These are phyloP conservation scores for Piper longum DNA, from an alignment of 164 flowering plant species.

Conservation along the genomic window DNA sequence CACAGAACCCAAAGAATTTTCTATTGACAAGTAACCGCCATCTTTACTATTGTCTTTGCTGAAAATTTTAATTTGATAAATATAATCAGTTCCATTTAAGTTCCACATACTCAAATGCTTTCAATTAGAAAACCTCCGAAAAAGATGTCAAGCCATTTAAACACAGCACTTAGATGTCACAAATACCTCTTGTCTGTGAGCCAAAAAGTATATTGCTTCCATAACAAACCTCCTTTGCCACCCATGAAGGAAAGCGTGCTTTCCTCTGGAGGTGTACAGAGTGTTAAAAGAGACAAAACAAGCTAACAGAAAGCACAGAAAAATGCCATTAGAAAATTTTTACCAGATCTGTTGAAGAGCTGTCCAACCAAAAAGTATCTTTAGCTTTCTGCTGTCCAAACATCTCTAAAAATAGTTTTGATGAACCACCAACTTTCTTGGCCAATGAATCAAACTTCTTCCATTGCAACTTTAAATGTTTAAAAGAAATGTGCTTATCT, in stretches of 20 bases:
- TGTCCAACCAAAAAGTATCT: constrained; percentile 94
- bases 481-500: constrained; percentile 5
- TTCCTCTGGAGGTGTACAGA: constrained; percentile 34
- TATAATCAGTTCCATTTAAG: background rate
- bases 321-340: background rate
- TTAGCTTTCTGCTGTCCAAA: constrained; percentile 53
- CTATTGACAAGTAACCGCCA: constrained; percentile 54
- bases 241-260: constrained; percentile 97
- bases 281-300: background rate
- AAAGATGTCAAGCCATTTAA: background rate
- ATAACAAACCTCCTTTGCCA: constrained; percentile 79
- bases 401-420: constrained; percentile 49
- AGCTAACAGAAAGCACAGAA: background rate
- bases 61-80: constrained; percentile 1
- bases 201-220: constrained; percentile 69
- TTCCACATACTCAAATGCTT: background rate
- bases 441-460: constrained; percentile 48
- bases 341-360: constrained; percentile 83
- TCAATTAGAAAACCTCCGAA: too few relatives aligned
- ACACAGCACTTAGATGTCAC: background rate
- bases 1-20: constrained; percentile 52
- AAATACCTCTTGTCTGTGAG: constrained; percentile 49
- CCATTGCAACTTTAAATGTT: constrained; percentile 58
- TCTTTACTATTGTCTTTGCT: constrained; percentile 18
- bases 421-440: constrained; percentile 67